Evolutionary conservation across 768 basidiomycete species (phyloP), one percentile per base, ranked within the genome.

Genomic region (Suillus americanus): DNA sequence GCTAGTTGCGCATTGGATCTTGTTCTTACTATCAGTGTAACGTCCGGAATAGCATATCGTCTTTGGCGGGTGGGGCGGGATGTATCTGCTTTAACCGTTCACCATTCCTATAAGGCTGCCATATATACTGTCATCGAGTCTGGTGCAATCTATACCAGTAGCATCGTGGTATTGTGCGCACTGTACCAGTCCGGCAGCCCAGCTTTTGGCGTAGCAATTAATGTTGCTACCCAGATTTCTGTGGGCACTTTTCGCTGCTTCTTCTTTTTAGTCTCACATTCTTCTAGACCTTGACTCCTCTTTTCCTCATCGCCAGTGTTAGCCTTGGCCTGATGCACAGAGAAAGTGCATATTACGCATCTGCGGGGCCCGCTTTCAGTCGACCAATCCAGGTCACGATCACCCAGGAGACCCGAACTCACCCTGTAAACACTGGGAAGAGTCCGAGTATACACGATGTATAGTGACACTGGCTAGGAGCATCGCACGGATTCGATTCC

Each of bases 81-180:
- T 18, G 40, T 41, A 28, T 23, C 2, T 23, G 8, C 8, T 5
- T 33, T 53, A 14, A 9, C 53, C 2, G 23, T 28, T 23, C 14
- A 53, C 20, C 37, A 60, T 53, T 33, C 25, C 28, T 71, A 70
- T 61, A 45, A 45, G 23, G 41, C 61, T 5, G 37, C 67, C 13
- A 68, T 71, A 6, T 66, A 61, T 63, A 66, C 65, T 18, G 38
- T 68, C 43, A 61, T 71, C 40, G 70, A 68, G 60, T 71, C 65
- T 16, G 70, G 70, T 23, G 70, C 61, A 3, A 28, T 71, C 12
- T 68, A 66, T 38, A 65, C 69, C 16, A 62, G 43, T 10, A 59
- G 64, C 35, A 71, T 70, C 3, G 28, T 70, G 16, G 55, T 69
- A 7, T 10, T 66, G n/a, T 57, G 67, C 55, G 41, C 40, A 14